Evolutionary conservation across 805 yeast genomes (phyloP).

Genomic region (Saturnispora mendoncae): DNA sequence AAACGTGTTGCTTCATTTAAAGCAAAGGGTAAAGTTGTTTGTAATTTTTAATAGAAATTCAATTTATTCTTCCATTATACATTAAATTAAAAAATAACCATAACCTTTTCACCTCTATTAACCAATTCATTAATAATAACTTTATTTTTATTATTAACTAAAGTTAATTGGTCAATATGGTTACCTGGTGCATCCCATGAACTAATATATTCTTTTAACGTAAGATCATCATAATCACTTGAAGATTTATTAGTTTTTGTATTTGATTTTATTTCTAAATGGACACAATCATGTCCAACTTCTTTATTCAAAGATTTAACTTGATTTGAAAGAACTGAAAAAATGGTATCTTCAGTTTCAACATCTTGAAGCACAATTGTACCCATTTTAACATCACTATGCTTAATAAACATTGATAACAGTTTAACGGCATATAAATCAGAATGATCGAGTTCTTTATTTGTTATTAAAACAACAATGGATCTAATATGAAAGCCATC

Average conservation of each 20-base stretch:
- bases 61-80: not conserved
- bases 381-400: constrained; percentile 13
- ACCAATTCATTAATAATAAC: constrained; percentile 17
- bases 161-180: constrained; percentile 18
- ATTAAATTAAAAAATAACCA: constrained; percentile 18
- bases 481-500: constrained; percentile 8
- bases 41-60: not conserved
- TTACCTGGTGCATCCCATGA: constrained; percentile 3
- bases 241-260: not conserved
- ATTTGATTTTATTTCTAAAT: not conserved
- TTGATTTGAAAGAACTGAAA: not conserved
- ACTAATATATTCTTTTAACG: constrained; percentile 6
- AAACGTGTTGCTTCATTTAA: constrained; percentile 36
- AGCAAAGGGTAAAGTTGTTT: constrained; percentile 63
- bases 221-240: constrained; percentile 3
- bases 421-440: constrained; percentile 22
- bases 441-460: constrained; percentile 12
- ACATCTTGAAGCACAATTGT: constrained; percentile 9
- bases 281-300: constrained; percentile 2
- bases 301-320: constrained; percentile 1
- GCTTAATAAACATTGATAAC: constrained; percentile 19
- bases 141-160: constrained; percentile 12
- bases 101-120: constrained; percentile 19
- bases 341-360: constrained; percentile 2
- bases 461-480: constrained; percentile 18